Evolutionary conservation across 768 basidiomycete species (phyloP), one percentile per base, ranked within the genome.

Genomic region (Hebeloma cylindrosporum): DNA sequence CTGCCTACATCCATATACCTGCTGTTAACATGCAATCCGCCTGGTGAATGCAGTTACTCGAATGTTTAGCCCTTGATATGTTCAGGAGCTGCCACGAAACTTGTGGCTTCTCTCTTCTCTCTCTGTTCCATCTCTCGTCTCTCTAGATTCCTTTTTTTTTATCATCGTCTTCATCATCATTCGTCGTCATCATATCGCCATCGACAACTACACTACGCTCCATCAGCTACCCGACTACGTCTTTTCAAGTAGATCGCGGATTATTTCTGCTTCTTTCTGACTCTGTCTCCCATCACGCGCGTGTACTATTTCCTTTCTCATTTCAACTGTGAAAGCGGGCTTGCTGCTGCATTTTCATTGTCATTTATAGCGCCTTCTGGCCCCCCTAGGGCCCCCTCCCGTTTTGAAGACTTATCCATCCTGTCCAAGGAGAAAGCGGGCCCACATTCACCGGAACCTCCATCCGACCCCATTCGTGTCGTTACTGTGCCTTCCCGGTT

Each of bases 351-450:
- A 52, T 56, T 49, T 48, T 51, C 44, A 40, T 34, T 51, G 37
- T 56, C 54, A 49, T 53, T 53, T 47, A 42, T 54, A 40, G 38
- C 41, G 45, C 41, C 29, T 54, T 53, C 33, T 32, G 30, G 40
- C 36, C 26, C 23, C n/a, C n/a, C n/a, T n/a, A n/a, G n/a, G n/a
- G n/a, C n/a, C 57, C 56, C 54, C 50, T 56, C 60, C 62, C 58
- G 56, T 48, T 63, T 66, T 60, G 64, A 76, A 62, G 79, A 80
- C 79, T 74, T 80, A 80, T 81, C 74, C 78, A 78, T 80, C 75
- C 78, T 70, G 79, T 80, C 77, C 58, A n/a, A 67, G 68, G 73
- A 68, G 66, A 40, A 40, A 33, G 43, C 44, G 49, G 52, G 36
- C 32, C 50, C 43, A 25, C 45, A 29, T 23, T 42, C 27, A 33